A percentile compares a stretch with the other conserved stretches of the same genome.
phyloP scores from a whole-genome alignment of 768 basidiomycete species.

The Strobilomyces dryophilus region DNA sequence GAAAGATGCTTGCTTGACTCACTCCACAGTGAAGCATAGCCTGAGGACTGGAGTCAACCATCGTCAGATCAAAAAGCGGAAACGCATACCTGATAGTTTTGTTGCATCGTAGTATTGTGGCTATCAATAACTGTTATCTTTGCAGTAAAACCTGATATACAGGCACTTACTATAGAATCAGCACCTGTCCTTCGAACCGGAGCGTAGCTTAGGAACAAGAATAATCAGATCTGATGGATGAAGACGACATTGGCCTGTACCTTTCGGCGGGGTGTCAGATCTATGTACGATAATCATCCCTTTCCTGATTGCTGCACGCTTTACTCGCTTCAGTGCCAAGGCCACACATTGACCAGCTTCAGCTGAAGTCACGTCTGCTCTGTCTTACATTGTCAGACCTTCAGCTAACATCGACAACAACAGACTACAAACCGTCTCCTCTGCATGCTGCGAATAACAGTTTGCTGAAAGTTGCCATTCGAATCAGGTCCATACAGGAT shows the following conservation, averaged over 20 bases:
- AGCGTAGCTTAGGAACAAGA: slow-evolving; percentile 52
- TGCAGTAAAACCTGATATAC: not conserved
- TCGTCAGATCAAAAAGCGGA: not conserved
- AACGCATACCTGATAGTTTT: slow-evolving; percentile 76
- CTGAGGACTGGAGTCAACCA: slow-evolving; percentile 27
- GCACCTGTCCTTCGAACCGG: slow-evolving; percentile 89
- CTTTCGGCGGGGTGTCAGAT: slow-evolving; percentile 72
- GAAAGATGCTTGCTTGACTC: slow-evolving; percentile 22
- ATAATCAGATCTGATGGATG: not conserved
- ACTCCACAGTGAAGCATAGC: slow-evolving; percentile 94
- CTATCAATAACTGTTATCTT: slow-evolving; percentile 34
- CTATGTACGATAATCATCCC: slow-evolving; percentile 91
- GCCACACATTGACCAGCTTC: slow-evolving; percentile 97
- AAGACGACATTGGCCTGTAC: slow-evolving; percentile 33
- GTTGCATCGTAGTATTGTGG: slow-evolving; percentile 90
- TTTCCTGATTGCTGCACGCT: slow-evolving; percentile 78
- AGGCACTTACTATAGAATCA: slow-evolving; percentile 81
- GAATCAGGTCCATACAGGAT: slow-evolving; percentile 89
- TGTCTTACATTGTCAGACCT: slow-evolving; percentile 24
- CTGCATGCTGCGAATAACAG: slow-evolving; percentile 87
- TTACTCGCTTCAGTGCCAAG: slow-evolving; percentile 86
- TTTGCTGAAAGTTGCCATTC: slow-evolving; percentile 81
- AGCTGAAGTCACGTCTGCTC: slow-evolving; percentile 76
- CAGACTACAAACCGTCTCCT: slow-evolving; percentile 66
- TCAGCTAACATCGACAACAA: not conserved